Base-by-base conservation (phyloP, 2,329 filamentous ascomycete species). In the Colletotrichum tanaceti region DNA sequence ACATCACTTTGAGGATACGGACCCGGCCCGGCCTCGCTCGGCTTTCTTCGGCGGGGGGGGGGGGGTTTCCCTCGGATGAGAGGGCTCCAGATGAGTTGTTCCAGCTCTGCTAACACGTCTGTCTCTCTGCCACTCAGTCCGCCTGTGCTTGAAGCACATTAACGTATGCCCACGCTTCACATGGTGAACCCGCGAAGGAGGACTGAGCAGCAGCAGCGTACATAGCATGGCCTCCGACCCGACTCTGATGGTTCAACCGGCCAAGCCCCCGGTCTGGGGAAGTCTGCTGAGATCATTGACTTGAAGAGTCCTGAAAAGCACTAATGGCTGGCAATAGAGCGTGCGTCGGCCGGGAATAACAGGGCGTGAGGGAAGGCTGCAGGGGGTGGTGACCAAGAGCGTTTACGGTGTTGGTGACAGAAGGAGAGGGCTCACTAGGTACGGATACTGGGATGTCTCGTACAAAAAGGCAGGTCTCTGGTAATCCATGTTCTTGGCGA, bases 221-320 rank as follows among this genome's bases (percentile, higher is more conserved):
- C n/a, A n/a, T n/a, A 39, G 44, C 57, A 59, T 49, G n/a, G 57
- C 20, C 11, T 57, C 9, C n/a, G n/a, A n/a, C n/a, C 24, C 13
- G 9, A 38, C 22, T 46, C 14, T 46, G 57, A 39, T 39, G 44
- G 16, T 47, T 38, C 9, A 59, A 38, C n/a, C n/a, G n/a, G n/a
- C n/a, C n/a, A n/a, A n/a, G n/a, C n/a, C n/a, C n/a, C n/a, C n/a
- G n/a, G n/a, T n/a, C n/a, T n/a, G n/a, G n/a, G n/a, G 61, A 65
- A 65, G 54, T 47, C 65, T 47, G 47, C 3, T 59, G 61, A 57
- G 52, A 52, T 64, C 65, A 58, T 54, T 58, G 47, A 44, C 32
- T 44, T n/a, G n/a, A 28, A 20, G n/a, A 24, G 28, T 32, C 9
- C 9, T 32, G 28, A 32, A 32, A 28, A 6, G 50, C 28, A 50